Evolutionary conservation across 345 rosid species (phyloP).

Genomic region (Citrus medica): DNA sequence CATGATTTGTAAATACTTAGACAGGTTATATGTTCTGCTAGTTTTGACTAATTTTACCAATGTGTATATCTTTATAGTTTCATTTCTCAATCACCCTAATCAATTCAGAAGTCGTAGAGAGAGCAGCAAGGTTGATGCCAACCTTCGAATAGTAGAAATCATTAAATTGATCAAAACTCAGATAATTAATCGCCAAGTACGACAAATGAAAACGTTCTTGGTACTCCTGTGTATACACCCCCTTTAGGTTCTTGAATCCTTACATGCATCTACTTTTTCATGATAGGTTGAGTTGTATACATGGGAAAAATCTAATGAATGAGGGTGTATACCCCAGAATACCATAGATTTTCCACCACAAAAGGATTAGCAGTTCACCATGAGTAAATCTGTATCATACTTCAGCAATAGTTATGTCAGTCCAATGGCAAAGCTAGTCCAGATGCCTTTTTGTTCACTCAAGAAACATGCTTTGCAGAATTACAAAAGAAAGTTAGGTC

Average conservation of each 20-base stretch:
- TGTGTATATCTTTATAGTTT: neutral
- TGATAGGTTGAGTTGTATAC: neutral
- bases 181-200: neutral
- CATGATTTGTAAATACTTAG: neutral
- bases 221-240: neutral
- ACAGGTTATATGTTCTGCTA: neutral
- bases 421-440: neutral
- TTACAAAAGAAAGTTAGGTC: neutral
- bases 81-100: neutral
- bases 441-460: neutral
- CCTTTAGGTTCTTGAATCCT: neutral
- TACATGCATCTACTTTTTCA: neutral
- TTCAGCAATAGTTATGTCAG: neutral
- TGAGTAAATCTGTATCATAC: neutral
- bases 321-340: neutral
- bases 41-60: neutral
- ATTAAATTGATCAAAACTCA: neutral
- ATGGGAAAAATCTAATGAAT: neutral
- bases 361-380: neutral
- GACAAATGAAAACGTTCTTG: neutral
- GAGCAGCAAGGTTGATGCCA: neutral
- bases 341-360: neutral
- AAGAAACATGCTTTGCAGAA: neutral
- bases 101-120: neutral
- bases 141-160: neutral